phyloP scores from a whole-genome alignment of 805 yeast genomes.

The Nakazawaea siamensis region DNA sequence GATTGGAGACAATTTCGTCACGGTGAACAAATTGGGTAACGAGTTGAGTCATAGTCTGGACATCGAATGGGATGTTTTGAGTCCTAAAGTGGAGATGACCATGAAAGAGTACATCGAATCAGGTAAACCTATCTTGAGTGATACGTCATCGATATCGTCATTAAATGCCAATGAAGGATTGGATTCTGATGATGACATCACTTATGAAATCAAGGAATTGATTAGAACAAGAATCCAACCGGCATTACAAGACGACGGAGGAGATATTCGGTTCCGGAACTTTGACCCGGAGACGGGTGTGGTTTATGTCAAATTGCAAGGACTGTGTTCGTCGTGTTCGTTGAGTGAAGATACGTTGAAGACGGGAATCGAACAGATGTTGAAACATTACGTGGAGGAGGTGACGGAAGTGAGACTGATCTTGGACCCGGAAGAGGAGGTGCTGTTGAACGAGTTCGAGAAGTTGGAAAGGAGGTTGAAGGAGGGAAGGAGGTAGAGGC shows the following conservation, averaged over 20 bases:
- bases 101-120: conserved; percentile 19
- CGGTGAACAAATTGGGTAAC: conserved; percentile 49
- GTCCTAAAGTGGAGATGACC: conserved; percentile 18
- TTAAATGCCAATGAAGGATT: conserved; percentile 19
- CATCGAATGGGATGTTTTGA: conserved; percentile 21
- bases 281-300: conserved; percentile 50
- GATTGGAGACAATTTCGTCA: conserved; percentile 68
- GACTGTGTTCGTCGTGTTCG: conserved; percentile 71
- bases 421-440: conserved; percentile 32
- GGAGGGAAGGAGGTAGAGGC: no score
- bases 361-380: conserved; percentile 64
- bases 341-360: conserved; percentile 58
- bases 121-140: conserved; percentile 19
- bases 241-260: conserved; percentile 71
- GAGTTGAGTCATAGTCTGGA: conserved; percentile 23
- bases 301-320: conserved; percentile 50
- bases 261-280: conserved; percentile 59
- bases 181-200: conserved; percentile 61
- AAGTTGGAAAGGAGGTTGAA: conserved; percentile 61
- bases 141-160: conserved; percentile 10
- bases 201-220: conserved; percentile 59
- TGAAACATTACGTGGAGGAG: conserved; percentile 63
- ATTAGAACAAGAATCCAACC: conserved; percentile 66
- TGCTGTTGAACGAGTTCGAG: conserved; percentile 77
- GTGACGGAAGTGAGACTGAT: conserved; percentile 44